A percentile compares a stretch with the other conserved stretches of the same genome.
These are phyloP conservation scores for Wickerhamomyces kurtzmanii DNA, from an alignment of 805 yeast genomes.

Conservation along the genomic window DNA sequence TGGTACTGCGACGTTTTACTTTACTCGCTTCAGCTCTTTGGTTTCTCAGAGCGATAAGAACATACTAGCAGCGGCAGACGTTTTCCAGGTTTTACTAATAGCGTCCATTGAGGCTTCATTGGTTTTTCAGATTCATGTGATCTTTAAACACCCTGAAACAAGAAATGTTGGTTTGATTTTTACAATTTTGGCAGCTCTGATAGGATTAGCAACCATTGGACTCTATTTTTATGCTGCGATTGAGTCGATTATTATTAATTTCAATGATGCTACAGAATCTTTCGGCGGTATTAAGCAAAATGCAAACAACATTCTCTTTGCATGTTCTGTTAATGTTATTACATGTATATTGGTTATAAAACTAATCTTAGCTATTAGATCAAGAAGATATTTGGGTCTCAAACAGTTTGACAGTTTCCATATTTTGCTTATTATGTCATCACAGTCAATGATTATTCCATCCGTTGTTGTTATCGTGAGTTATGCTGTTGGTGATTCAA, in stretches of 20 bases:
- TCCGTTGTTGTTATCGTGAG: conserved; percentile 55
- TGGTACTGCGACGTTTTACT: conserved; percentile 32
- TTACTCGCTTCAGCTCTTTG: conserved; percentile 34
- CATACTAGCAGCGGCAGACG: conserved; percentile 51
- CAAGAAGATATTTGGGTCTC: conserved; percentile 70
- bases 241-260: conserved; percentile 26
- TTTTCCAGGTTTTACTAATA: conserved; percentile 51
- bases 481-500: conserved; percentile 24
- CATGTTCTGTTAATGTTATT: conserved; percentile 56
- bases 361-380: conserved; percentile 54
- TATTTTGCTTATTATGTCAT: conserved; percentile 67
- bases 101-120: conserved; percentile 55
- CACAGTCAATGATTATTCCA: conserved; percentile 78
- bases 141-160: conserved; percentile 54
- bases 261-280: conserved; percentile 13
- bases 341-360: conserved; percentile 55
- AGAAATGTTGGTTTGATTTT: conserved; percentile 28
- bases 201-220: conserved; percentile 47
- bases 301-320: conserved; percentile 53
- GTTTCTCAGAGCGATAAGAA: conserved; percentile 28
- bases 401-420: conserved; percentile 79
- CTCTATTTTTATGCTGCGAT: conserved; percentile 48
- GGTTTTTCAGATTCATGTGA: conserved; percentile 59
- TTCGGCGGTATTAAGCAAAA: conserved; percentile 29
- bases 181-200: conserved; percentile 25